Evolutionary conservation across 2,329 filamentous ascomycete genomes (phyloP).

Genomic region (Saccharata proteae): DNA sequence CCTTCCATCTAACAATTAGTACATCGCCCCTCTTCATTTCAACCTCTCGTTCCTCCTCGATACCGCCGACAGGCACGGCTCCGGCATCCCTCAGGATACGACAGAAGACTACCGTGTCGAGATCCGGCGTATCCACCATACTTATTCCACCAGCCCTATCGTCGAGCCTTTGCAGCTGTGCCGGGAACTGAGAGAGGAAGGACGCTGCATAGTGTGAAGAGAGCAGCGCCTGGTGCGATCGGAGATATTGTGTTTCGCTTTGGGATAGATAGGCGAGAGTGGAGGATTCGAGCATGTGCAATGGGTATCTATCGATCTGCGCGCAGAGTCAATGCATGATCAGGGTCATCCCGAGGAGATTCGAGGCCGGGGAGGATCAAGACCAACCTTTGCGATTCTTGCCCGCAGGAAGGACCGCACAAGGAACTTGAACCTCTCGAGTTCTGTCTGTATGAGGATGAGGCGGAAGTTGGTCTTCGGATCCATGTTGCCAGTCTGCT

Average conservation of each 20-base stretch:
- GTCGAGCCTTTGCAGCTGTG: slow-evolving; percentile 69
- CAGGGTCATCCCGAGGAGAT: neutral
- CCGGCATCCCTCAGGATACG: slow-evolving; percentile 52
- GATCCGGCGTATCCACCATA: slow-evolving; percentile 85
- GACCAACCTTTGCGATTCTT: slow-evolving; percentile 66
- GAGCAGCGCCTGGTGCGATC: slow-evolving; percentile 71
- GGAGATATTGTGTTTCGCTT: slow-evolving; percentile 71
- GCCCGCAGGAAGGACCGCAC: slow-evolving; percentile 72
- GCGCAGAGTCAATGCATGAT: no score
- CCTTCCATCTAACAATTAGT: slow-evolving; percentile 48
- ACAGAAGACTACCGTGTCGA: slow-evolving; percentile 74
- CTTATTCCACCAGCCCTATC: slow-evolving; percentile 79
- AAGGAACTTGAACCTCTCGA: slow-evolving; percentile 87
- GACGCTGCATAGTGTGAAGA: slow-evolving; percentile 74
- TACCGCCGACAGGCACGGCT: slow-evolving; percentile 45
- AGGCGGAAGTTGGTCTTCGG: slow-evolving; percentile 85
- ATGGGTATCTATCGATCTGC: slow-evolving; percentile 64
- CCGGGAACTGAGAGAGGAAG: slow-evolving; percentile 74
- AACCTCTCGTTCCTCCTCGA: slow-evolving; percentile 35
- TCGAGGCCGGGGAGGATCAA: neutral
- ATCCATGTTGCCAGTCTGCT: slow-evolving; percentile 70
- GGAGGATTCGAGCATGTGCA: slow-evolving; percentile 28
- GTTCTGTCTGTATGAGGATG: slow-evolving; percentile 91
- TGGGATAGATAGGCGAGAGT: slow-evolving; percentile 49
- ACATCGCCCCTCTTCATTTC: slow-evolving; percentile 39